Base-by-base conservation (phyloP, 331 rosid species). In the Erythrophleum ivorense region DNA sequence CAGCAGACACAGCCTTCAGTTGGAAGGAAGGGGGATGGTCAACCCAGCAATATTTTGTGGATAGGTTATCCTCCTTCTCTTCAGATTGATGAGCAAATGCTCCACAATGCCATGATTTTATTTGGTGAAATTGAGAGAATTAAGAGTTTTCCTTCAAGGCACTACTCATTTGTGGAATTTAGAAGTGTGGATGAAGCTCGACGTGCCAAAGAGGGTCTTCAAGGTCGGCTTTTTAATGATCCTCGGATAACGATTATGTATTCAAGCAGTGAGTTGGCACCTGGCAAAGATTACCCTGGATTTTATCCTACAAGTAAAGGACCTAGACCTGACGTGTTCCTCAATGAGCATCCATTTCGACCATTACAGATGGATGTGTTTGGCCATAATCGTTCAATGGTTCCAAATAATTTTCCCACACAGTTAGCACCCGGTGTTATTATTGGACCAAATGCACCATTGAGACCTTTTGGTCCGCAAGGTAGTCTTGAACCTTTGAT, bases 121-220 rank as follows among this genome's bases (percentile, higher is more conserved):
- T 94, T 90, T 82, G 98, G 98, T 65, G 97, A 94, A 89, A 94
- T 94, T 21, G 94, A 91, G 87, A 91, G 88, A 75, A 90, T 94
- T 73, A 90, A 85, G 86, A 94, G 94, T 85, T 90, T 90, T 83
- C 95, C 97, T 71, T 83, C 94, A 33, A 82, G 95, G 81, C 84
- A 90, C 74, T 89, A 84, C 86, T 90, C 97, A 10, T 88, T 90
- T 83, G 97, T 94, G 55, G 97, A 89, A 80, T 90, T 94, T 76
- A 89, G 95, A 83, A 94, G 95, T 67, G 90, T 86, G 50, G 98
- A 91, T 72, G 98, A 94, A 86, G 98, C 97, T 60, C 84, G 87
- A 36, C 95, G 94, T 50, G 98, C 98, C n/a, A 90, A 91, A 85
- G 98, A 94, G 84, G 95, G 97, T 36, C 91, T 94, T 81, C 94